A percentile compares a stretch with the other conserved stretches of the same genome.
Evolutionary conservation across 2,329 filamentous ascomycete species (phyloP).

Genomic region (Colletotrichum neosansevieriae): DNA sequence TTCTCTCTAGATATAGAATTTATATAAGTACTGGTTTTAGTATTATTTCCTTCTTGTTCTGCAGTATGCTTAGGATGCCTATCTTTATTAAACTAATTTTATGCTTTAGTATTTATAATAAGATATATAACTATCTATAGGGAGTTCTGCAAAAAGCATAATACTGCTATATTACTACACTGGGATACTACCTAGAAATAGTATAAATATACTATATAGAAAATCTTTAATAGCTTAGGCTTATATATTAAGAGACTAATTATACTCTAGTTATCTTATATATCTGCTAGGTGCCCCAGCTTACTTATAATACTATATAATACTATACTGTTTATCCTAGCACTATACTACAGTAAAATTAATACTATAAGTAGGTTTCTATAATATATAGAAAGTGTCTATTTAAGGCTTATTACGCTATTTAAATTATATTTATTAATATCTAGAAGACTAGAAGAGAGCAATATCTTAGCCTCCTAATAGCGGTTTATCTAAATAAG

Average conservation of each 20-base stretch:
- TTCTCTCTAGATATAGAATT: background rate
- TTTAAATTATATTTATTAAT: background rate
- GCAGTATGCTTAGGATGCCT: background rate
- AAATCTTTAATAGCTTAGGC: conserved; percentile 10
- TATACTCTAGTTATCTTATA: background rate
- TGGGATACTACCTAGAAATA: background rate
- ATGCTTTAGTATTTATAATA: conserved; percentile 1
- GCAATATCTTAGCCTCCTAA: background rate
- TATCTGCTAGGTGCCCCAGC: background rate
- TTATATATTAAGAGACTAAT: background rate
- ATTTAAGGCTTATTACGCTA: background rate
- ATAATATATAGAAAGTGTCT: background rate
- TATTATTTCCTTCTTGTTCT: background rate
- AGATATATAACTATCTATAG: background rate
- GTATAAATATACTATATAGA: background rate
- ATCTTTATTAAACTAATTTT: background rate
- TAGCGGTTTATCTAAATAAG: background rate
- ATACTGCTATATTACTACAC: background rate
- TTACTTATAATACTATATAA: background rate
- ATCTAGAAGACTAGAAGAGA: background rate
- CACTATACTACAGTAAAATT: background rate
- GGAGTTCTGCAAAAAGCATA: background rate
- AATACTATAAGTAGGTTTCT: background rate
- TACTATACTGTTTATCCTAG: background rate
- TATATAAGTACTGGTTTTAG: background rate